These are phyloP conservation scores for Aspergillus luchuensis DNA, from an alignment of 2,329 filamentous ascomycete genomes.

Conservation along the genomic window DNA sequence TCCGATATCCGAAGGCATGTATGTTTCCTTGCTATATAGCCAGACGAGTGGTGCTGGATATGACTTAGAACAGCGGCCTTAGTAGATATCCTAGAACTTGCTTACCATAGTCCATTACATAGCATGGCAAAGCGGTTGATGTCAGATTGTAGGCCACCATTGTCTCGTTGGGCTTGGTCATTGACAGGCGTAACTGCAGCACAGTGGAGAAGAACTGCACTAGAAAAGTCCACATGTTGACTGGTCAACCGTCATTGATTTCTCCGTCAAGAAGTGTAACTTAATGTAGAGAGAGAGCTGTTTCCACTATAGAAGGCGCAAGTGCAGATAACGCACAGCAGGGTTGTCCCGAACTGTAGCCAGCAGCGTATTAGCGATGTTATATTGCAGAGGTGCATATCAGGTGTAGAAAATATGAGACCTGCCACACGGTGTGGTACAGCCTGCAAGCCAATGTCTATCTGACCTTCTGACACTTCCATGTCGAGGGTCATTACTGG, in stretches of 20 bases:
- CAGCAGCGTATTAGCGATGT: not conserved
- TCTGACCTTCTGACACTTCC: slow-evolving; percentile 2
- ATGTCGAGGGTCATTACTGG: not conserved
- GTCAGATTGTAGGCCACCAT: slow-evolving; percentile 5
- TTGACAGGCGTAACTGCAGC: not conserved
- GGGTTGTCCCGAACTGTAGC: not conserved
- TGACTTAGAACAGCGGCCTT: slow-evolving; percentile 9
- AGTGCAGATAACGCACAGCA: not conserved
- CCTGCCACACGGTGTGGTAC: not conserved
- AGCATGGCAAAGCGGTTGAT: slow-evolving; percentile 41
- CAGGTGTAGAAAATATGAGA: not conserved
- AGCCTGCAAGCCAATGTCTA: not conserved
- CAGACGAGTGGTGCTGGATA: slow-evolving; percentile 53
- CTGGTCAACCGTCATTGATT: not conserved
- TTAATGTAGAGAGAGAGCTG: too few relatives aligned
- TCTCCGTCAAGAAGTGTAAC: not conserved
- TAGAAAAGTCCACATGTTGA: not conserved
- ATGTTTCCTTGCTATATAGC: slow-evolving; percentile 52
- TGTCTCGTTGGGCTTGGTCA: not conserved
- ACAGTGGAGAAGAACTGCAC: not conserved
- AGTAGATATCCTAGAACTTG: not conserved
- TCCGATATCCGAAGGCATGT: slow-evolving; percentile 53
- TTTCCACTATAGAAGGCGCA: not conserved
- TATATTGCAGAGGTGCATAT: not conserved
- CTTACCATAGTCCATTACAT: slow-evolving; percentile 51